phyloP scores from a whole-genome alignment of 305 asterid genomes.

The Solanum hybrid region DNA sequence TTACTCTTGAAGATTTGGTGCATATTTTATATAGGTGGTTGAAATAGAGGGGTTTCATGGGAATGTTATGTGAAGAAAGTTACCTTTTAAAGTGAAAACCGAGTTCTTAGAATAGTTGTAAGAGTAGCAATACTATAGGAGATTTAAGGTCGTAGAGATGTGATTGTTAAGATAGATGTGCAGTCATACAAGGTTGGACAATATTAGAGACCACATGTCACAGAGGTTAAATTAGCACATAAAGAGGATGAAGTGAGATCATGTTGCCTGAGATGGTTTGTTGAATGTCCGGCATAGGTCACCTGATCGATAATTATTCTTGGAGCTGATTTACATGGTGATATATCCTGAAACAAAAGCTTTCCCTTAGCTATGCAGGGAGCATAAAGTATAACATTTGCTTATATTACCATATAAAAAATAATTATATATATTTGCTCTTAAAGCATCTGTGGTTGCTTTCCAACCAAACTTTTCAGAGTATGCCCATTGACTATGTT shows the following conservation, averaged over 20 bases:
- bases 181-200: not conserved
- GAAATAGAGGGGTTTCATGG: not conserved
- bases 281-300: not conserved
- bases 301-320: not conserved
- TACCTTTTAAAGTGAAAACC: not conserved
- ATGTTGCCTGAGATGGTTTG: not conserved
- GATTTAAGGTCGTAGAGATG: not conserved
- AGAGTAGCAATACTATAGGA: not conserved
- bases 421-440: not conserved
- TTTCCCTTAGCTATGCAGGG: not conserved
- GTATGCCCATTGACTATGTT: not conserved
- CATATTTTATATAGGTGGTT: not conserved
- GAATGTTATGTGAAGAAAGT: not conserved
- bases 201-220: not conserved
- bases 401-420: not conserved
- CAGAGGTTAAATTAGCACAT: not conserved
- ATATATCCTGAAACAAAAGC: not conserved
- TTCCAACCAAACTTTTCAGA: not conserved
- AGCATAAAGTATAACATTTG: not conserved
- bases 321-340: not conserved
- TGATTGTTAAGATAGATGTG: not conserved
- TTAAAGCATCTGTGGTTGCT: not conserved
- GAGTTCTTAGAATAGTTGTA: not conserved
- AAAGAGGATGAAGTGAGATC: not conserved
- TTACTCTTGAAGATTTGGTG: not conserved